Base-by-base conservation (phyloP, 208 protist species). In the Trypanosoma lewisi region DNA sequence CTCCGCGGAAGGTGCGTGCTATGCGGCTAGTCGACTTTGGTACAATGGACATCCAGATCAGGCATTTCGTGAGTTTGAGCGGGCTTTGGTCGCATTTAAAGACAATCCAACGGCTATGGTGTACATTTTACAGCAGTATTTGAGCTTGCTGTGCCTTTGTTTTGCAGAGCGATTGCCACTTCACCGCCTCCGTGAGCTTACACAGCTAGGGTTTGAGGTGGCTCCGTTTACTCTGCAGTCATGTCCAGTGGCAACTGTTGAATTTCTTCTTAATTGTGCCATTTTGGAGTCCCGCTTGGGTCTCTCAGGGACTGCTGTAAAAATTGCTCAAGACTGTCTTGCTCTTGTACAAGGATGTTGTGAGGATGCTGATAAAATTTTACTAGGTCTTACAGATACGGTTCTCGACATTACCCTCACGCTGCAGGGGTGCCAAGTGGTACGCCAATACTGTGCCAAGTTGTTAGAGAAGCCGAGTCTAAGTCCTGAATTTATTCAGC, bases 161-260 rank as follows among this genome's bases (percentile, higher is more conserved):
- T 47, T 78, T 64, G 75, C 75, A 34, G 44, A 52, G 19, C 41
- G 37, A 5, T 45, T 80, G 9, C 75, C 80, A 11, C 54, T 93
- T 57, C 69, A 88, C 47, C 70, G 75, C n/a, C 83, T 93, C 30
- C 82, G 83, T 17, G 87, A 93, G 59, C 67, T 89, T 30, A 77
- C 66, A 33, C 67, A 65, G 19, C 45, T 87, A 4, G 73, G 78
- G 19, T 52, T 85, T 61, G 75, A 84, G 44, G 63, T 75, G 7
- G 71, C 74, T 0, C 78, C 66, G 23, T 12, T 37, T 1, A 73
- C 75, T 14, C 51, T 90, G 9, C 57, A 42, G 14, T 57, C 41
- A 16, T 68, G 70, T 1, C 78, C 83, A 0, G 42, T 63, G 41
- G 53, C 69, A 1, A 73, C 82, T 16, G 60, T 85, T 19, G 75